Evolutionary conservation across 228 moss, liverwort and hornwort species (phyloP).

Genomic region (Sphagnum magellanicum): DNA sequence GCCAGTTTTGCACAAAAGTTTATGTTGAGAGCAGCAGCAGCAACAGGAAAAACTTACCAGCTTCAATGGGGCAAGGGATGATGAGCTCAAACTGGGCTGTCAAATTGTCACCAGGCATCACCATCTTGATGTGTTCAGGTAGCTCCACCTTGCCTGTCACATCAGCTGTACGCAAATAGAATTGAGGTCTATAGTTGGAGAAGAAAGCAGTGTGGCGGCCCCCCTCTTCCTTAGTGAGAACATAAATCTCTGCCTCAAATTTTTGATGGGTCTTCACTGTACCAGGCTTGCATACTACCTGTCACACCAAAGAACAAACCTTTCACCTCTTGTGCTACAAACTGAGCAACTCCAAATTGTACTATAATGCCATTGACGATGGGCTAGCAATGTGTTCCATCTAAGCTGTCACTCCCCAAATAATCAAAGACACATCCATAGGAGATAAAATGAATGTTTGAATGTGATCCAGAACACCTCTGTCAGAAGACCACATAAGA

Average conservation of each 20-base stretch:
- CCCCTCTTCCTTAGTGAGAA: constrained; percentile 91
- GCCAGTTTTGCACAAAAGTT: not conserved
- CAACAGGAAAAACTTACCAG: constrained; percentile 23
- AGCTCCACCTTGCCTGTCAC: constrained; percentile 93
- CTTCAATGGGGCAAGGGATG: constrained; percentile 67
- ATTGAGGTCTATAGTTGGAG: constrained; percentile 87
- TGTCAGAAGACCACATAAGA: not conserved
- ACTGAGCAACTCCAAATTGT: not conserved
- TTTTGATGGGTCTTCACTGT: constrained; percentile 70
- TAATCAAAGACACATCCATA: not conserved
- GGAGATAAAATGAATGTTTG: not conserved
- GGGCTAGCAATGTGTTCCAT: not conserved
- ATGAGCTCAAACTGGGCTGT: constrained; percentile 76
- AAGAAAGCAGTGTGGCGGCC: constrained; percentile 92
- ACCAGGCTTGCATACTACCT: constrained; percentile 73
- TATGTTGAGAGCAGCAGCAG: no score
- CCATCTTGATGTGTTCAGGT: constrained; percentile 91
- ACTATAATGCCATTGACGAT: no score
- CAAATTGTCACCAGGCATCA: constrained; percentile 91
- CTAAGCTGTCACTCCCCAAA: not conserved
- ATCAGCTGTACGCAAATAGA: constrained; percentile 89
- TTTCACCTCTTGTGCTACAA: not conserved
- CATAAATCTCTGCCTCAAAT: constrained; percentile 89
- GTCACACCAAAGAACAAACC: not conserved
- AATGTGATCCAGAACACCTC: not conserved